Evolutionary conservation across 1,139 yeast genomes (phyloP).

Genomic region (Kodamaea arcana): DNA sequence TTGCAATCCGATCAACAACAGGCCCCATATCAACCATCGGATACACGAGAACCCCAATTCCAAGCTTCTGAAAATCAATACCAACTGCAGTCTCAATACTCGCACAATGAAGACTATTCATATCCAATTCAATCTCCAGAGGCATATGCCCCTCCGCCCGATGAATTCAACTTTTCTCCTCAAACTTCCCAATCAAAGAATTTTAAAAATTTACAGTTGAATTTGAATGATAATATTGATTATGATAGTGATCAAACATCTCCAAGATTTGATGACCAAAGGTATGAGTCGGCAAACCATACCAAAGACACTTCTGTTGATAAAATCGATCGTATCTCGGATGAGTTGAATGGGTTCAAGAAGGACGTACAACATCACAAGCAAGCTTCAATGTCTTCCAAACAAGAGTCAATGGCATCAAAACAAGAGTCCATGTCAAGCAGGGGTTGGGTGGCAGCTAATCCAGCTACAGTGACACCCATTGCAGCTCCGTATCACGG

Average conservation of each 20-base stretch:
- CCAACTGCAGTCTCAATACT: too few species aligned
- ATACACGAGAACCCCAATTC: too few species aligned
- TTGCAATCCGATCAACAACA: too few species aligned
- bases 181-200: conserved; percentile 17
- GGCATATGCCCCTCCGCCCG: conserved; percentile 4
- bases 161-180: conserved; percentile 14
- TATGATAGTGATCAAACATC: conserved; percentile 9
- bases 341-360: conserved; percentile 29
- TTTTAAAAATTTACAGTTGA: conserved; percentile 29
- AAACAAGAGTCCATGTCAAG: neutral
- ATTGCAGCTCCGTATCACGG: conserved; percentile 13
- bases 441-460: neutral
- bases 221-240: conserved; percentile 14
- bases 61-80: too few species aligned
- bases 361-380: conserved; percentile 27
- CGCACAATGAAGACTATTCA: neutral
- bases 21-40: neutral
- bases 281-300: conserved; percentile 2
- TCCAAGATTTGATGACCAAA: conserved; percentile 5
- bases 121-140: conserved; percentile 1
- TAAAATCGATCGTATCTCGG: conserved; percentile 19
- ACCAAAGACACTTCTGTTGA: neutral
- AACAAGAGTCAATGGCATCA: neutral
- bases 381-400: conserved; percentile 3
- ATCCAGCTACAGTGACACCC: neutral